Conservation (phyloP, 176 grass and related monocot genomes). For the Saccharum spontaneum region DNA sequence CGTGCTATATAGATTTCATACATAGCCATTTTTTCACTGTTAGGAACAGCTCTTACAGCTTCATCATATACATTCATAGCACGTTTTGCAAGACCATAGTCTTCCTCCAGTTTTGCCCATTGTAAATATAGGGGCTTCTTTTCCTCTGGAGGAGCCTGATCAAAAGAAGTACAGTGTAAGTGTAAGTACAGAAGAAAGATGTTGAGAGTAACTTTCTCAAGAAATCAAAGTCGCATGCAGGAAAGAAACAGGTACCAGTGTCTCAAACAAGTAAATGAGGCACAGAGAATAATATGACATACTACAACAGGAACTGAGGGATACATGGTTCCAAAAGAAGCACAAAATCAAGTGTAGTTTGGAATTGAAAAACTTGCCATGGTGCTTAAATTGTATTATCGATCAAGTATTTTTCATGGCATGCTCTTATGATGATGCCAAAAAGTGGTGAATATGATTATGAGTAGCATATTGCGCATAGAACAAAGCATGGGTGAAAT, state of each 20-base stretch:
- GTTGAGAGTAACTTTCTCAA: slow-evolving; percentile 16
- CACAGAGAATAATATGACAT: not conserved
- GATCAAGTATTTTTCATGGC: not conserved
- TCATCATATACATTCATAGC: slow-evolving; percentile 85
- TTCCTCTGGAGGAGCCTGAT: slow-evolving; percentile 72
- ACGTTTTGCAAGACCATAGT: slow-evolving; percentile 77
- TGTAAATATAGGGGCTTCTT: slow-evolving; percentile 79
- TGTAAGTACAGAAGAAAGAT: slow-evolving; percentile 35
- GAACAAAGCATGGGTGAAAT: not conserved
- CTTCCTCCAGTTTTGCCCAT: slow-evolving; percentile 89
- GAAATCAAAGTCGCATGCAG: slow-evolving; percentile 12
- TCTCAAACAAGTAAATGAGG: slow-evolving; percentile 29
- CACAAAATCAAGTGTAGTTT: slow-evolving; percentile 6
- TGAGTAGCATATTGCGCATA: not conserved
- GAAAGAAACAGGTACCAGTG: not conserved
- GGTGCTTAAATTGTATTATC: not conserved
- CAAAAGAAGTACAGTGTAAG: slow-evolving; percentile 24
- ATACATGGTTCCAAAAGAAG: slow-evolving; percentile 10
- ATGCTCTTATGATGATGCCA: slow-evolving; percentile 1
- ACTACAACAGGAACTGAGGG: not conserved
- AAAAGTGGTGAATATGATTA: not conserved
- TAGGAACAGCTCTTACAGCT: slow-evolving; percentile 72
- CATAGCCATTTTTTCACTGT: slow-evolving; percentile 70
- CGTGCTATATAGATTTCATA: slow-evolving; percentile 86
- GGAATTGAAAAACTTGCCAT: not conserved